Base-by-base conservation (phyloP, 2,329 filamentous ascomycete species). In the Aspergillus brunneoviolaceus region DNA sequence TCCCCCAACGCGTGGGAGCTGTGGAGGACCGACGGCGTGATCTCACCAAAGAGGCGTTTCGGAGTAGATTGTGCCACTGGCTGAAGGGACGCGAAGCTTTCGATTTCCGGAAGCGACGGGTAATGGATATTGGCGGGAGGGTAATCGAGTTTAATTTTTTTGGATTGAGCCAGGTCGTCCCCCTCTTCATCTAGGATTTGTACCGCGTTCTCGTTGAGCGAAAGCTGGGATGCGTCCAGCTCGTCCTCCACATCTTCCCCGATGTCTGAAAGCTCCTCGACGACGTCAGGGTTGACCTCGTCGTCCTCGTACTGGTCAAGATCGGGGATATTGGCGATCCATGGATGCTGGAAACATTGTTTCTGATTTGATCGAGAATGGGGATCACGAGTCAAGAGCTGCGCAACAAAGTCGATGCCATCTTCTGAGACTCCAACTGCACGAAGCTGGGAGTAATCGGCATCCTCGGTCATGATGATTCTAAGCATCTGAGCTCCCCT, bases 311-410 rank as follows among this genome's bases (percentile, higher is more conserved):
- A 88, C 66, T 91, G 83, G 57, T 83, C 83, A 5, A 84, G 81
- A 57, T 84, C 80, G 1, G 74, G 70, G 25, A 81, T 75, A n/a
- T 80, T 74, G 25, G 71, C 74, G n/a, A 96, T 81, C 94, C 94
- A 98, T 1, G 84, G 79, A 72, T 95, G 90, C 12, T 78, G 76
- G 60, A 91, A 83, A 57, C 96, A 88, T 54, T 89, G 83, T 5
- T 79, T 73, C 49, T 95, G 87, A 0, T 88, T 90, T 0, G 92
- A 90, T 59, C 94, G 87, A n/a, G 84, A 77, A 58, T 89, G 84
- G 1, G 94, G 92, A 53, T 92, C 87, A n/a, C 86, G 86, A 65
- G 92, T 87, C 4, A 98, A 85, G 85, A 97, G 95, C n/a, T 81
- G 80, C 16, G 80, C 78, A 33, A 98, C 79, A 66, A 96, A 90